A percentile compares a stretch with the other conserved stretches of the same genome.
Evolutionary conservation across 2,329 filamentous ascomycete genomes (phyloP).

Genomic region (Trichoderma aggressivum): DNA sequence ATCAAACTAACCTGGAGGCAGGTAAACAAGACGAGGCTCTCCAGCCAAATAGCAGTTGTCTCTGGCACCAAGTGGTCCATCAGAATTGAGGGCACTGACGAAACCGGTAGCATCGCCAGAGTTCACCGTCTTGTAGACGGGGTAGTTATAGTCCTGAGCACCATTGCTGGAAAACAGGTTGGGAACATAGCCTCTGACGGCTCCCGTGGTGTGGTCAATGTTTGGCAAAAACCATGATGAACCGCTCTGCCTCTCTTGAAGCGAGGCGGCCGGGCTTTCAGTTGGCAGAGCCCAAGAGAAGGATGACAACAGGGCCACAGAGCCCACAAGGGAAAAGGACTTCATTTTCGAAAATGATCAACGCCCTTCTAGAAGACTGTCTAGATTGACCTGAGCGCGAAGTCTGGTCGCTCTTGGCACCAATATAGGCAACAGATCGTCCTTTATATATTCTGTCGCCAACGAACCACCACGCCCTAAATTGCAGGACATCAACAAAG

Average conservation of each 20-base stretch:
- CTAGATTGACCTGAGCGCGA: background rate
- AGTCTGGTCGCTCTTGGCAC: background rate
- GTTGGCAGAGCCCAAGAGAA: slow-evolving; percentile 12
- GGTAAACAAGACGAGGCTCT: slow-evolving; percentile 23
- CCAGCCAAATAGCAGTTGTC: slow-evolving; percentile 24
- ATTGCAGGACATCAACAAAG: slow-evolving; percentile 9
- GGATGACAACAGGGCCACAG: slow-evolving; percentile 7
- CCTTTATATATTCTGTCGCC: slow-evolving; percentile 1
- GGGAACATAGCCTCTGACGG: slow-evolving; percentile 23
- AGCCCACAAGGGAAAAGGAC: slow-evolving; percentile 16
- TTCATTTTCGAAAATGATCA: slow-evolving; percentile 14
- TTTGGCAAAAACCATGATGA: slow-evolving; percentile 25
- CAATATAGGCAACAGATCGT: slow-evolving; percentile 8
- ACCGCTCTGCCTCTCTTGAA: slow-evolving; percentile 12
- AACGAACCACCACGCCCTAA: background rate
- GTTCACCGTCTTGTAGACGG: slow-evolving; percentile 21
- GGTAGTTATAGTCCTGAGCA: slow-evolving; percentile 21
- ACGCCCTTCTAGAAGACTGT: background rate
- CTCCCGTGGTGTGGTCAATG: slow-evolving; percentile 22
- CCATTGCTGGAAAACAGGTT: slow-evolving; percentile 17
- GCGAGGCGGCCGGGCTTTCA: background rate
- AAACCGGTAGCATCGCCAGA: slow-evolving; percentile 17
- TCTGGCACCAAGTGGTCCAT: slow-evolving; percentile 18
- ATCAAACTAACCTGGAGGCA: slow-evolving; percentile 20
- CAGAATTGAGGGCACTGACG: slow-evolving; percentile 15